Base-by-base conservation (phyloP, 148 eudicot genomes). In the Chenopodium formosanum region DNA sequence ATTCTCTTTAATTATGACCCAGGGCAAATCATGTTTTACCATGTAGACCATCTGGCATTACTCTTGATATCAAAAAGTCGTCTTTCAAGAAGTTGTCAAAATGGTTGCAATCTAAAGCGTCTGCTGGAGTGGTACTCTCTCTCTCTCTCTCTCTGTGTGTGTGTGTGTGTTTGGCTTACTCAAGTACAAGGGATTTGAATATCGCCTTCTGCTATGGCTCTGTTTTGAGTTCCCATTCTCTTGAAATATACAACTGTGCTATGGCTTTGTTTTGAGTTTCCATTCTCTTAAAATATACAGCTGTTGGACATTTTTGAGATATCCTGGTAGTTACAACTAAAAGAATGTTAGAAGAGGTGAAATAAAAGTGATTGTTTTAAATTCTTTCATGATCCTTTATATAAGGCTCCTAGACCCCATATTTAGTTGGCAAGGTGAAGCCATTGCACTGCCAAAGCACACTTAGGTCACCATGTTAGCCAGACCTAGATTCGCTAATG, bases 1-100 rank as follows among this genome's bases (percentile, higher is more conserved):
- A 46, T 79, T 16, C 53, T 40, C n/a, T 73, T 77, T 85, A 32
- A 40, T 87, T 75, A 70, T 80, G 86, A 40, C 86, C 78, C 84
- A 95, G 99, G 97, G 91, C 99, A 25, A 81, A 88, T 87, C 99
- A 95, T 87, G 92, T 95, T 71, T 82, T 95, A 82, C 91, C 94
- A 46, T 95, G 97, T 86, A 91, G 99, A 86, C 98, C 98, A 79
- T 79, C 94, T 64, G 95, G 98, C 44, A 60, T 89, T 70, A 91
- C 92, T 70, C 89, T 96, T 75, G 98, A 94, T 87, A 90, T 96
- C 58, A 91, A 90, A 83, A 96, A 92, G 88, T 94, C 99, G 67
- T 94, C 99, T 60, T 85, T 85, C 88, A 96, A 96, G 90, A 96
- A 96, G 89, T 82, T 94, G 83, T 89, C 98, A 47, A 96, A 96